A percentile compares a stretch with the other conserved stretches of the same genome.
phyloP scores from a whole-genome alignment of 441 rosid species.

The Aquilaria agallochum region DNA sequence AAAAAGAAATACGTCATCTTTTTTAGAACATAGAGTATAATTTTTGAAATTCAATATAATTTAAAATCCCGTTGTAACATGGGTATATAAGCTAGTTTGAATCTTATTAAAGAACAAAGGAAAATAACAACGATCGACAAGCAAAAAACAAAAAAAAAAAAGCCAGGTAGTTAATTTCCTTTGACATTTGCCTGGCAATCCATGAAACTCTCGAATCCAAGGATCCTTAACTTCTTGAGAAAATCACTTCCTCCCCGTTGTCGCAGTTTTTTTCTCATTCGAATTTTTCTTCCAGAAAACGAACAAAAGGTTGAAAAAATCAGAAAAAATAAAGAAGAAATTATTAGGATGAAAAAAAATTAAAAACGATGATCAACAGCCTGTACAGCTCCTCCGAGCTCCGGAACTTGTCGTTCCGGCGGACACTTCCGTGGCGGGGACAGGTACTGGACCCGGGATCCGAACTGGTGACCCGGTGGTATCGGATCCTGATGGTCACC shows the following conservation, averaged over 20 bases:
- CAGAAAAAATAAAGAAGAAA: background rate
- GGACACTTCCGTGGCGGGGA: slow-evolving; percentile 45
- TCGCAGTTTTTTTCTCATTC: background rate
- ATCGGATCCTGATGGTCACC: slow-evolving; percentile 73
- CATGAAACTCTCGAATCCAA: slow-evolving; percentile 12
- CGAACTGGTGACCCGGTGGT: slow-evolving; percentile 62
- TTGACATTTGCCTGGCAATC: slow-evolving; percentile 11
- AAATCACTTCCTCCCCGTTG: background rate
- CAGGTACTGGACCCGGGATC: slow-evolving; percentile 76
- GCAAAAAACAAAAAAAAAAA: too few relatives aligned
- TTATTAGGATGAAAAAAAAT: background rate
- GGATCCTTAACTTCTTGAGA: background rate
- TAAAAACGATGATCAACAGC: slow-evolving; percentile 24
- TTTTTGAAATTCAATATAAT: too few relatives aligned
- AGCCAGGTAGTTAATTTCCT: too few relatives aligned
- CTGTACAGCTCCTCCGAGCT: slow-evolving; percentile 35
- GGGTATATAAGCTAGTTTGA: too few relatives aligned
- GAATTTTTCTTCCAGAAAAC: background rate
- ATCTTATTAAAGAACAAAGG: too few relatives aligned
- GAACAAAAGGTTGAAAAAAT: background rate
- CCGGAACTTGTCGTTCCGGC: slow-evolving; percentile 42
- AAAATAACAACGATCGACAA: too few relatives aligned
- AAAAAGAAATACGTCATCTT: too few relatives aligned
- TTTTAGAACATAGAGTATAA: too few relatives aligned
- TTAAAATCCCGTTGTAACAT: too few relatives aligned